Evolutionary conservation across 306 rosid species (phyloP).

Genomic region (Parietaria judaica): DNA sequence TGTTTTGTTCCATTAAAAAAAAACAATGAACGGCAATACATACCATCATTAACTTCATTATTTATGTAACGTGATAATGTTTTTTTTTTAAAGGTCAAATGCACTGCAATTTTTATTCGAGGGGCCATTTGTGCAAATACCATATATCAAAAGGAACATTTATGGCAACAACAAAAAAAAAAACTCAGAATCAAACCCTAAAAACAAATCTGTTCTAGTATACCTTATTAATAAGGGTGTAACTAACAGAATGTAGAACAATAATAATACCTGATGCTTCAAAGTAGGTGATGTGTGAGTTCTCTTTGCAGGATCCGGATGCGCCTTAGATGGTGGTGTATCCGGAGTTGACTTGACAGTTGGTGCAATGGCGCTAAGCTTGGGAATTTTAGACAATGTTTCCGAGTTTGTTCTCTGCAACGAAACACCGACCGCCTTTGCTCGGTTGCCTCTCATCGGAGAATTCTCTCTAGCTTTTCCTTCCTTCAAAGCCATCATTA

Average conservation of each 20-base stretch:
- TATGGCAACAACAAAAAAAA: not conserved
- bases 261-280: slow-evolving; percentile 61
- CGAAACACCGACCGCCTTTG: slow-evolving; percentile 40
- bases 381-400: slow-evolving; percentile 59
- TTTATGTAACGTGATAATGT: too few species aligned
- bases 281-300: slow-evolving; percentile 43
- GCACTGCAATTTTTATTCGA: too few species aligned
- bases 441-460: slow-evolving; percentile 70
- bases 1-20: too few species aligned
- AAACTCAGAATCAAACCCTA: not conserved
- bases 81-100: too few species aligned
- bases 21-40: too few species aligned
- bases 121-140: too few species aligned
- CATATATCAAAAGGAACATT: too few species aligned
- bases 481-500: slow-evolving; percentile 82
- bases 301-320: slow-evolving; percentile 51
- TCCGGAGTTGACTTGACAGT: slow-evolving; percentile 51
- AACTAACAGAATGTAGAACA: slow-evolving; percentile 9
- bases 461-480: slow-evolving; percentile 78
- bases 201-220: too few species aligned
- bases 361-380: slow-evolving; percentile 41
- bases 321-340: slow-evolving; percentile 41
- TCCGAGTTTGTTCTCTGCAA: slow-evolving; percentile 43
- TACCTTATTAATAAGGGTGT: too few species aligned
- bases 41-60: too few species aligned